Evolutionary conservation across 352 stramenopile genomes (phyloP), one percentile per base, ranked within the genome.

Genomic region (Plasmopara muralis): DNA sequence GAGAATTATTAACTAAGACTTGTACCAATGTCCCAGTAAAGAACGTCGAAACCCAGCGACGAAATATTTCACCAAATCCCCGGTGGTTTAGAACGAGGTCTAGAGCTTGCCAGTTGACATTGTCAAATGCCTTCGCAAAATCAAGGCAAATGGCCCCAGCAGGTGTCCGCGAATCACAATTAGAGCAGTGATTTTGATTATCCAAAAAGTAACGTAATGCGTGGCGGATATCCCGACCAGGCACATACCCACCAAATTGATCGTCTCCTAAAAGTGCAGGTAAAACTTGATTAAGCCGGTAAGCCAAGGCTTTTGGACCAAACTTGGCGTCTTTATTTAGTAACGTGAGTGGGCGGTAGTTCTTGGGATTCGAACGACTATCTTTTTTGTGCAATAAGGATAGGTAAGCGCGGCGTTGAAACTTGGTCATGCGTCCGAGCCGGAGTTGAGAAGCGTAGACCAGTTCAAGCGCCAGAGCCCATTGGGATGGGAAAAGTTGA

Each of bases 51-150:
- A 9, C 12, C 39, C 39, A 44, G 5, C 12, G 15, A 6, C 39
- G 39, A 44, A 44, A 44, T 3, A 5, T 15, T 6, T 8, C 4
- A 12, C 47, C 20, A 39, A 47, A 54, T 14, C 38, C 47, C 47
- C 47, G 40, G 25, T 41, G 38, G 30, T 47, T 13, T 9, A 47
- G 47, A 16, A 40, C 25, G 0, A 54, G 0, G 16, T 54, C 47
- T 9, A 54, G 15, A 6, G 10, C 38, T 15, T 54, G 37, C 47
- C 47, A 47, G 25, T 54, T 54, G 14, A 47, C 38, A 54, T 28
- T 54, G 28, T 54, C 47, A 37, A 54, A 41, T 2, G 47, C 47
- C 33, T 54, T 54, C 2, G 35, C 47, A 30, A 47, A 47, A 16
- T 54, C 38, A 9, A 54, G 38, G 38, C 38, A 47, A 16, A 54